A percentile compares a stretch with the other conserved stretches of the same genome.
These are phyloP conservation scores for Paramecium sonneborni DNA, from an alignment of 73 alveolate species.

Conservation along the genomic window DNA sequence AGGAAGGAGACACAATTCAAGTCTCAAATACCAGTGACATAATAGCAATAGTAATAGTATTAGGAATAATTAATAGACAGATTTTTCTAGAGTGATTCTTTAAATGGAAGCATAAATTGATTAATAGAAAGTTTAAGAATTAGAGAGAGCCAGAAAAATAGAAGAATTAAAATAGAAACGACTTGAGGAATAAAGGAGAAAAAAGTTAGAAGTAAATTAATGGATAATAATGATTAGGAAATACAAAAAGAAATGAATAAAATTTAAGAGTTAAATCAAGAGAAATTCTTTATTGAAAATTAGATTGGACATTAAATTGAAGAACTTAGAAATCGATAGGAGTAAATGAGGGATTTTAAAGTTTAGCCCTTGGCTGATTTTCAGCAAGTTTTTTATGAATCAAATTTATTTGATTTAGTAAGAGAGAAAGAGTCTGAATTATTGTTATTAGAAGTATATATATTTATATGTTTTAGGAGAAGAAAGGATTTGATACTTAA, in stretches of 20 bases:
- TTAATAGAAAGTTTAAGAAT: neutral
- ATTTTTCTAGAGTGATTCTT: neutral
- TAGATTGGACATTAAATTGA: neutral
- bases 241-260: neutral
- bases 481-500: neutral
- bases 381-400: neutral
- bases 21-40: conserved; percentile 42
- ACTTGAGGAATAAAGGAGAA: neutral
- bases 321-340: neutral
- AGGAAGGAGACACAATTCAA: neutral
- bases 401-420: neutral
- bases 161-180: neutral
- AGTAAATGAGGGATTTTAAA: neutral
- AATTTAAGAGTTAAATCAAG: neutral
- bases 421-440: neutral
- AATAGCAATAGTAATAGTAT: neutral
- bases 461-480: neutral
- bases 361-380: neutral
- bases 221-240: neutral
- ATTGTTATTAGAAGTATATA: neutral
- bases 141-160: neutral
- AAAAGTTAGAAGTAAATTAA: neutral
- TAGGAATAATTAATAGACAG: neutral
- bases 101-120: neutral
- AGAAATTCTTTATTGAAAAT: neutral